Evolutionary conservation across 2,329 filamentous ascomycete species (phyloP).

Genomic region (Zarea fungicola): DNA sequence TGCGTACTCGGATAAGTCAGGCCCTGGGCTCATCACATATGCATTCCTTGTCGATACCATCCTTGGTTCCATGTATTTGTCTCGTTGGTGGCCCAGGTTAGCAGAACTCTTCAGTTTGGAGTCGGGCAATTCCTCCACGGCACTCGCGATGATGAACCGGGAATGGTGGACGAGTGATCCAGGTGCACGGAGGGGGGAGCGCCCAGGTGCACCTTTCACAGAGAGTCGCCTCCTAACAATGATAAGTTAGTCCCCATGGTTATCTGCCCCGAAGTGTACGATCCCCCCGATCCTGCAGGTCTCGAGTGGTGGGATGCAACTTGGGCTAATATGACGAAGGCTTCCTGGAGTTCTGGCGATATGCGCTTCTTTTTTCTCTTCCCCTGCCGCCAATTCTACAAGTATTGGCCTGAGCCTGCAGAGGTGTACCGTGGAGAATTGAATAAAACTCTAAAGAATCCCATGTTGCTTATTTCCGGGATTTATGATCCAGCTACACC

Average conservation of each 20-base stretch:
- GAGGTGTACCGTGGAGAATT: constrained; percentile 44
- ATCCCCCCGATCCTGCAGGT: constrained; percentile 33
- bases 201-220: constrained; percentile 25
- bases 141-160: constrained; percentile 33
- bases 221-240: constrained; percentile 23
- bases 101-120: constrained; percentile 40
- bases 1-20: constrained; percentile 33
- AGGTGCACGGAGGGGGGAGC: too few species aligned
- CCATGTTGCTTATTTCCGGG: constrained; percentile 43
- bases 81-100: constrained; percentile 32
- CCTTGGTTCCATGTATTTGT: constrained; percentile 39
- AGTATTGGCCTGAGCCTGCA: constrained; percentile 40
- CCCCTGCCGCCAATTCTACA: constrained; percentile 40
- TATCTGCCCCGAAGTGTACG: constrained; percentile 42
- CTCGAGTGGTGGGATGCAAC: constrained; percentile 41
- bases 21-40: constrained; percentile 42
- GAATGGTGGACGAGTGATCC: constrained; percentile 38
- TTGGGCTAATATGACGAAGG: constrained; percentile 42
- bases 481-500: constrained; percentile 47
- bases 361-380: constrained; percentile 40
- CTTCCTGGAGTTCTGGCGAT: constrained; percentile 43
- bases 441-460: constrained; percentile 37
- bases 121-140: constrained; percentile 38
- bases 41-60: constrained; percentile 34
- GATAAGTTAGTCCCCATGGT: constrained; percentile 37